A percentile compares a stretch with the other conserved stretches of the same genome.
phyloP scores from a whole-genome alignment of 805 yeast genomes.

The Lachancea nothofagi region DNA sequence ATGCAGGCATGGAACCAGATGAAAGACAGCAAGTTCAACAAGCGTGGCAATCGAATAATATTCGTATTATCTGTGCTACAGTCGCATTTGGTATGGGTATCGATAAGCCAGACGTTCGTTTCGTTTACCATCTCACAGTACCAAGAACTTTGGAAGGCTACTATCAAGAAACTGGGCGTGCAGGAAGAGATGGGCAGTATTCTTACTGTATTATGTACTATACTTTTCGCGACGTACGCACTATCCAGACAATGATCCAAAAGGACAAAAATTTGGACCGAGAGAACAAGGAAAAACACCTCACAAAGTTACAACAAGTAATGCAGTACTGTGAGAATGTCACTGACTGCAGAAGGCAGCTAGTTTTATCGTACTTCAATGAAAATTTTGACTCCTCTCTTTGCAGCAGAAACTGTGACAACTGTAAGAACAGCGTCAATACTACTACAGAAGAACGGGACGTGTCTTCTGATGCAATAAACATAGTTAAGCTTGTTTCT shows the following conservation, averaged over 20 bases:
- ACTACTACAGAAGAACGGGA: constrained; percentile 50
- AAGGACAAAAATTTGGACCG: constrained; percentile 63
- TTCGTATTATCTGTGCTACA: constrained; percentile 89
- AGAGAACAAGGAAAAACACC: constrained; percentile 67
- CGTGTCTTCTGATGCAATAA: constrained; percentile 58
- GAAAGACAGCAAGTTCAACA: constrained; percentile 68
- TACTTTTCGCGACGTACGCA: constrained; percentile 71
- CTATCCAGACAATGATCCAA: constrained; percentile 69
- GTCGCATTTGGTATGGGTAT: constrained; percentile 99
- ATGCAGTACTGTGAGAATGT: constrained; percentile 87
- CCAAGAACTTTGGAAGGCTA: constrained; percentile 94
- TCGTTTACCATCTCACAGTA: constrained; percentile 79
- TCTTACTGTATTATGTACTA: constrained; percentile 83
- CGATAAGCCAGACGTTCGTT: constrained; percentile 92
- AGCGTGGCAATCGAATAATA: constrained; percentile 69
- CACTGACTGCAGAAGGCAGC: constrained; percentile 84
- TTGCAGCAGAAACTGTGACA: constrained; percentile 79
- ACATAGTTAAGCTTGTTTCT: constrained; percentile 55
- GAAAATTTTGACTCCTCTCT: constrained; percentile 63
- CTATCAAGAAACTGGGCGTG: constrained; percentile 97
- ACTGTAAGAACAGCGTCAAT: constrained; percentile 50
- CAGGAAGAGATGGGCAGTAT: constrained; percentile 88
- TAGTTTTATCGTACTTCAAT: constrained; percentile 85
- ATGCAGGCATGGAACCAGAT: constrained; percentile 88
- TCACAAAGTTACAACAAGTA: constrained; percentile 72